Conservation (phyloP, 176 grass and related monocot genomes). For the Eragrostis curvula region DNA sequence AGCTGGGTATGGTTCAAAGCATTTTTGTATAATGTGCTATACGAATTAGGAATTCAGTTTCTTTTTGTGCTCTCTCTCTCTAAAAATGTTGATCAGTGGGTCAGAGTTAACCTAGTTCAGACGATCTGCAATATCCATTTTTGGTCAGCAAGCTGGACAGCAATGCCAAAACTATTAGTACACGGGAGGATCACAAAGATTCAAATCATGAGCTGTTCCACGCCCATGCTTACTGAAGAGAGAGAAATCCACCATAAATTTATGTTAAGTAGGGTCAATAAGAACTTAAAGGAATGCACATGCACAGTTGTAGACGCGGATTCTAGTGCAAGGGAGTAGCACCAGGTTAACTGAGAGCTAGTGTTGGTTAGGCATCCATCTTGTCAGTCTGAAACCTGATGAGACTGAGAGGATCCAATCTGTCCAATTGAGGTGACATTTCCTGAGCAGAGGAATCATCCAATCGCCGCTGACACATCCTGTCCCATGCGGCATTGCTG, state of each 20-base stretch:
- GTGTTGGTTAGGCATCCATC: constrained; percentile 50
- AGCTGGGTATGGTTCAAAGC: too few relatives aligned
- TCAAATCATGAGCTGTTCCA: constrained; percentile 2
- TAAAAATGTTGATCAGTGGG: background rate
- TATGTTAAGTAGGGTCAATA: constrained; percentile 19
- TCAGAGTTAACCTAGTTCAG: background rate
- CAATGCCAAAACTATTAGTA: background rate
- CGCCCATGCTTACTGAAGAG: background rate
- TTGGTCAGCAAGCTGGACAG: background rate
- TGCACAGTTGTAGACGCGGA: background rate
- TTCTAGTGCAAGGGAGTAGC: constrained; percentile 24
- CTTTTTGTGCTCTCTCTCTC: background rate
- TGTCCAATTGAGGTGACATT: constrained; percentile 62
- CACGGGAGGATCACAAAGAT: background rate
- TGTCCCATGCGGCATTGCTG: background rate
- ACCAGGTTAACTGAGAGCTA: constrained; percentile 17
- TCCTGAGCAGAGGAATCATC: constrained; percentile 44
- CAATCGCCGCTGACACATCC: constrained; percentile 18
- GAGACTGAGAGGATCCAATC: constrained; percentile 48
- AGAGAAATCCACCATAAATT: background rate
- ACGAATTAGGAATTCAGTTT: background rate
- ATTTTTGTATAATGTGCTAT: too few relatives aligned
- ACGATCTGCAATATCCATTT: background rate
- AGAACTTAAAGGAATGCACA: constrained; percentile 25
- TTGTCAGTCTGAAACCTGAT: constrained; percentile 37